phyloP scores from a whole-genome alignment of 1,284 basidiomycete genomes.

The Peniophora sp. region DNA sequence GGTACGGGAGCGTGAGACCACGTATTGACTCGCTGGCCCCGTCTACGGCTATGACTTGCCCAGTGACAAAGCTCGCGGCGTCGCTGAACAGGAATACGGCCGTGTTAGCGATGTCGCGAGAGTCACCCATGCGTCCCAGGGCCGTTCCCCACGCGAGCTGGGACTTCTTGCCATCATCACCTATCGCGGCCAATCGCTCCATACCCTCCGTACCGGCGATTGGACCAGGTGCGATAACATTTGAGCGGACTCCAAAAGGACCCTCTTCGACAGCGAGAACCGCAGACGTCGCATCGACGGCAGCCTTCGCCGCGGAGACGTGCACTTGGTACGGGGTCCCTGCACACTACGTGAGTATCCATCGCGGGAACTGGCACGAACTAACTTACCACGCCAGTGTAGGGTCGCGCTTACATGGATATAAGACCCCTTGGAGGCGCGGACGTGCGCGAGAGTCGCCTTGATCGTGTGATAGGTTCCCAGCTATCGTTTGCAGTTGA shows the following conservation, averaged over 20 bases:
- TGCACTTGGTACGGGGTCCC: slow-evolving; percentile 89
- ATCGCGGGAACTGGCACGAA: not conserved
- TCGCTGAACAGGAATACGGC: slow-evolving; percentile 85
- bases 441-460: slow-evolving; percentile 73
- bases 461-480: slow-evolving; percentile 95
- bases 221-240: slow-evolving; percentile 86
- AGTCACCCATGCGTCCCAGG: slow-evolving; percentile 58
- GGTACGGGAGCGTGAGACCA: slow-evolving; percentile 50
- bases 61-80: slow-evolving; percentile 78
- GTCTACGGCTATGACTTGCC: slow-evolving; percentile 63
- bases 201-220: slow-evolving; percentile 85
- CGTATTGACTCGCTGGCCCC: slow-evolving; percentile 57
- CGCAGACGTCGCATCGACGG: slow-evolving; percentile 79
- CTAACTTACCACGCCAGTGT: slow-evolving; percentile 68
- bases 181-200: slow-evolving; percentile 54
- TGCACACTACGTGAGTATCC: slow-evolving; percentile 17
- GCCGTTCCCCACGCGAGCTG: slow-evolving; percentile 28
- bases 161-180: slow-evolving; percentile 11
- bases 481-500: slow-evolving; percentile 36
- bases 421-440: slow-evolving; percentile 73
- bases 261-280: slow-evolving; percentile 92
- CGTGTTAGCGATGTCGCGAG: slow-evolving; percentile 74
- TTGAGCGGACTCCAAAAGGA: slow-evolving; percentile 88
- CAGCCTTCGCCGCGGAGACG: slow-evolving; percentile 93
- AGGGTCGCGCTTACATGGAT: slow-evolving; percentile 89